phyloP scores from a whole-genome alignment of 108 stramenopile genomes.

The Pseudonitzschia delicatissima region DNA sequence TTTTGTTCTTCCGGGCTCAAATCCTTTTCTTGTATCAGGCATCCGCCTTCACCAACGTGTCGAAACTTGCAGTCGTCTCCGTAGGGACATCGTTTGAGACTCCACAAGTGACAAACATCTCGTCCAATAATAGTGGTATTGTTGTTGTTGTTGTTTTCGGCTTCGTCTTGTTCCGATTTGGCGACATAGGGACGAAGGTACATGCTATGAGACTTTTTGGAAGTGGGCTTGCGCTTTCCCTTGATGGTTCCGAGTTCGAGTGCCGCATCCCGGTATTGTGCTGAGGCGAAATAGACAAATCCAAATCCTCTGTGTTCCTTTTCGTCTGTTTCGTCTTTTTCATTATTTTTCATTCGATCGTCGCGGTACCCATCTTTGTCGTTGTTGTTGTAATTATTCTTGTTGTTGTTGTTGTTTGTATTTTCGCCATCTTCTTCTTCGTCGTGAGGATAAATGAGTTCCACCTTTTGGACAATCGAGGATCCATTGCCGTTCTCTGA shows the following conservation, averaged over 20 bases:
- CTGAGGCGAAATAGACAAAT: constrained; percentile 55
- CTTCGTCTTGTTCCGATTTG: constrained; percentile 12
- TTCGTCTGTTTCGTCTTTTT: constrained; percentile 19
- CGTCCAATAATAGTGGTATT: not conserved
- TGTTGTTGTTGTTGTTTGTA: constrained; percentile 5
- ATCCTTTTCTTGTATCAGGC: constrained; percentile 22
- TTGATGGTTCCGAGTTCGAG: constrained; percentile 47
- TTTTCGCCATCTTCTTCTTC: constrained; percentile 8
- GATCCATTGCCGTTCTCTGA: constrained; percentile 16
- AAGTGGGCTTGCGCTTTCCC: constrained; percentile 49
- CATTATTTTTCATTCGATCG: constrained; percentile 8
- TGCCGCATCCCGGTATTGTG: constrained; percentile 28
- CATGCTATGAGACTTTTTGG: constrained; percentile 53
- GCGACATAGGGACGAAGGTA: constrained; percentile 54
- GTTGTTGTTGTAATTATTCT: too few species aligned
- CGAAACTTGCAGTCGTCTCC: constrained; percentile 68
- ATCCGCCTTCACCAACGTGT: constrained; percentile 68
- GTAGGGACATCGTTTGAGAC: constrained; percentile 65
- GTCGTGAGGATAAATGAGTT: constrained; percentile 36
- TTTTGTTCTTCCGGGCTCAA: constrained; percentile 1
- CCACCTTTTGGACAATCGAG: constrained; percentile 36
- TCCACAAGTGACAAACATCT: constrained; percentile 66
- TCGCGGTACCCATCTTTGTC: constrained; percentile 9
- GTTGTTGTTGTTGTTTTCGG: constrained; percentile 4
- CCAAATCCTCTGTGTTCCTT: constrained; percentile 68